Evolutionary conservation across 768 basidiomycete species (phyloP), one percentile per base, ranked within the genome.

Genomic region (Lactarius akahatsu): DNA sequence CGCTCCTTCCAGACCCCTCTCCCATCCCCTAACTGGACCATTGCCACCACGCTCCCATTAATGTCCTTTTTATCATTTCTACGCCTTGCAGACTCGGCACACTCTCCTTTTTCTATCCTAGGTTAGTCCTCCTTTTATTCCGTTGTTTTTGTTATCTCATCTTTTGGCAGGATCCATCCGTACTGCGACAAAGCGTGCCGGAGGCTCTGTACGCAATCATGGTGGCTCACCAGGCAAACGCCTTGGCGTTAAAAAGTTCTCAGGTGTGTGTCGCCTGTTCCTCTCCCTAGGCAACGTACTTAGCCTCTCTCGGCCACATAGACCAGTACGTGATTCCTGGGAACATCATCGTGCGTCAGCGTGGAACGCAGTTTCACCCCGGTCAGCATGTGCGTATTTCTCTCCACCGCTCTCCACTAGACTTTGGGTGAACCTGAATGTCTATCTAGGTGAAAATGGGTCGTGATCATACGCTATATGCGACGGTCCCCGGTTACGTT

Each of bases 111-210:
- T 72, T 83, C 86, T 36, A 62, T 73, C 4, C 71, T 77, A 18
- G 80, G 80, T 78, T 57, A 43, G 56, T 55, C 16, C 7, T 15
- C 18, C 41, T 55, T 56, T 32, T 13, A 30, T 41, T 36, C 40
- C 2, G 18, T 45, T 8, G 50, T 76, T 32, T 32, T 20, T n/a
- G 8, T 55, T 7, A 59, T 18, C 70, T 82, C 56, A 78, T 11
- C 11, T 43, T 43, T 26, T 18, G 34, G 18, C 60, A 83, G 83
- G 77, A 40, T 85, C 94, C 52, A 81, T 96, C 58, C 89, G 96
- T 74, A 96, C 91, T 15, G 95, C 97, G 41, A 98, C 97, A 64
- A 99, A 99, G 78, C 88, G 94, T 52, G 96, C 95, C 55, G 96
- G 96, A 72, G 97, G 97, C 47, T 92, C 90, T 9, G 90, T 95